A percentile compares a stretch with the other conserved stretches of the same genome.
These are phyloP conservation scores for Bryopsis sp. DNA, from an alignment of 139 green algal genomes.

Conservation along the genomic window DNA sequence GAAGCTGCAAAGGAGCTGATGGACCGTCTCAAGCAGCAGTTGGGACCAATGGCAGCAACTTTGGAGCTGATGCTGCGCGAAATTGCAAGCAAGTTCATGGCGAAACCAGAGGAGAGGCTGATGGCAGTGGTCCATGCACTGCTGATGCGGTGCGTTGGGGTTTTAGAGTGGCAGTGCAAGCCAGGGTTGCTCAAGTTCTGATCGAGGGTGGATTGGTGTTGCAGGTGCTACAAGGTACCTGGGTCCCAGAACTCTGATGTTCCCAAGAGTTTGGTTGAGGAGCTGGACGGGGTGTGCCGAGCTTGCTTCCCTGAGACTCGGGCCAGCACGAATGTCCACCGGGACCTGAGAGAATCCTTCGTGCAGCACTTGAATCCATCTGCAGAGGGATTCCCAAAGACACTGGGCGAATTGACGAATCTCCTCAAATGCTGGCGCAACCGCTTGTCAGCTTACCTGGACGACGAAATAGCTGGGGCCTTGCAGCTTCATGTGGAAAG, in stretches of 20 bases:
- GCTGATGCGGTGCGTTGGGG: constrained; percentile 79
- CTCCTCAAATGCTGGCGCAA: constrained; percentile 79
- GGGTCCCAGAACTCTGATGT: constrained; percentile 51
- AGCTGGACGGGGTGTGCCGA: constrained; percentile 72
- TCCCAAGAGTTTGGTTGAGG: constrained; percentile 61
- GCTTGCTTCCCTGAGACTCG: constrained; percentile 50
- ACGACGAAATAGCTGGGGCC: constrained; percentile 57
- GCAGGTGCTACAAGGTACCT: constrained; percentile 34
- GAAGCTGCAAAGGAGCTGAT: constrained; percentile 67
- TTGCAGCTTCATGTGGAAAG: constrained; percentile 81
- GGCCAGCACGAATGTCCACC: constrained; percentile 6
- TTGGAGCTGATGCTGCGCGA: constrained; percentile 55
- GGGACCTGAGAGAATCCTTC: constrained; percentile 66
- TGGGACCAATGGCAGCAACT: constrained; percentile 20
- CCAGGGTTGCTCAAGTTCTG: too few relatives aligned
- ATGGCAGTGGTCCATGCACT: constrained; percentile 87
- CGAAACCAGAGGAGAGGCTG: constrained; percentile 84
- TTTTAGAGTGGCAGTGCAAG: too few relatives aligned
- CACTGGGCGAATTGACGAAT: constrained; percentile 73
- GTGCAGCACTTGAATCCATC: constrained; percentile 81
- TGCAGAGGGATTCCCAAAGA: constrained; percentile 55
- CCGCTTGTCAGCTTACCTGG: constrained; percentile 53
- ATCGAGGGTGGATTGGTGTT: too few relatives aligned
- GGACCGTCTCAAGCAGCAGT: constrained; percentile 35
- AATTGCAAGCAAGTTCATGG: constrained; percentile 66